Conservation (phyloP, 2,329 filamentous ascomycete genomes). For the Bimuria novae-zelandiae region DNA sequence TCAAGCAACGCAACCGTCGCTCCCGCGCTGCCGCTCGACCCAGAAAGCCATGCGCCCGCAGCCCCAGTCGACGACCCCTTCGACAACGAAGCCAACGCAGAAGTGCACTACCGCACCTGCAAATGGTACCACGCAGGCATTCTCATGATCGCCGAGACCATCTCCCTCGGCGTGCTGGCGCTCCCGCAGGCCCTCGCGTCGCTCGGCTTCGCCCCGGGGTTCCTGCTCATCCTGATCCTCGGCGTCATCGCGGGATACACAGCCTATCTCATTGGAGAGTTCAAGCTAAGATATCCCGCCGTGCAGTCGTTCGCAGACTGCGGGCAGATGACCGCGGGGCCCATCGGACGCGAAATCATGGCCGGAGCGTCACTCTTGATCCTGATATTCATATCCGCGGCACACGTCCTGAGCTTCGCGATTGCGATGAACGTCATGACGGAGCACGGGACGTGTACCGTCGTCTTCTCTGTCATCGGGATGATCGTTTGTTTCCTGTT, state of each 20-base stretch:
- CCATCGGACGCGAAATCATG: slow-evolving; percentile 64
- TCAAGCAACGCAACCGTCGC: neutral
- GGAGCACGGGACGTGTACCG: slow-evolving; percentile 64
- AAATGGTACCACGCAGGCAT: slow-evolving; percentile 1
- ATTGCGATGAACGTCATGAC: slow-evolving; percentile 71
- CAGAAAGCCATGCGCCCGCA: neutral
- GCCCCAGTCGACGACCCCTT: neutral
- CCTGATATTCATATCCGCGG: slow-evolving; percentile 70
- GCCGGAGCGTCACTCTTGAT: slow-evolving; percentile 66
- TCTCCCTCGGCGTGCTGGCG: slow-evolving; percentile 61
- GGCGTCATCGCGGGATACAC: slow-evolving; percentile 64
- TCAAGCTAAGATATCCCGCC: slow-evolving; percentile 61
- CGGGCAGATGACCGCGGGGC: slow-evolving; percentile 65
- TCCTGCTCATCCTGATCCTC: slow-evolving; percentile 59
- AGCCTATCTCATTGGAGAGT: slow-evolving; percentile 64
- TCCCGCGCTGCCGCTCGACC: neutral
- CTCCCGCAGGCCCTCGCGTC: slow-evolving; percentile 58
- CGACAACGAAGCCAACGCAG: neutral
- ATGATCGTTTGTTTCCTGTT: slow-evolving; percentile 62
- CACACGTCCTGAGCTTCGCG: slow-evolving; percentile 72
- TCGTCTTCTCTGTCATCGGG: slow-evolving; percentile 66
- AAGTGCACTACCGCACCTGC: neutral
- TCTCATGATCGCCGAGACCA: slow-evolving; percentile 64
- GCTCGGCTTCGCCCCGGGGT: slow-evolving; percentile 59
- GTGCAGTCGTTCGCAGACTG: slow-evolving; percentile 71